A percentile compares a stretch with the other conserved stretches of the same genome.
Conservation (phyloP, 2,329 filamentous ascomycete species). For the Trichophyton benhamiae region DNA sequence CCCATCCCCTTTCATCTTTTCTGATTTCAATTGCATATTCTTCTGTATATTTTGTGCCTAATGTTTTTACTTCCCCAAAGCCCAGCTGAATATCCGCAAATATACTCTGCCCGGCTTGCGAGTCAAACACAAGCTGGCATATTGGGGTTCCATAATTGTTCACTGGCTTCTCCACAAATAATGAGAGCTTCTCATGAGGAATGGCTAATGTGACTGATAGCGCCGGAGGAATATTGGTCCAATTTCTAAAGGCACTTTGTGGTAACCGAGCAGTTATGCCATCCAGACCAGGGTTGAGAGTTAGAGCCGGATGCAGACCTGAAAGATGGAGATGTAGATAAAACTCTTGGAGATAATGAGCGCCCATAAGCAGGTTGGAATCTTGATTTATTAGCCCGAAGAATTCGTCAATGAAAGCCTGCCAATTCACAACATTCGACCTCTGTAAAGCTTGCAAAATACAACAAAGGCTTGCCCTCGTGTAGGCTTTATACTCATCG, state of each 20-base stretch:
- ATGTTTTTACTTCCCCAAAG: slow-evolving; percentile 14
- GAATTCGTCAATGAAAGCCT: slow-evolving; percentile 9
- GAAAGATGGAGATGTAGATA: slow-evolving; percentile 19
- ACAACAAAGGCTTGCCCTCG: slow-evolving; percentile 18
- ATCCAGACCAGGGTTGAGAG: neutral
- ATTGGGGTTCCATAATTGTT: slow-evolving; percentile 10
- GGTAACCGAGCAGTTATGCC: neutral
- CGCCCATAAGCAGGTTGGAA: slow-evolving; percentile 11
- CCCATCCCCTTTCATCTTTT: slow-evolving; percentile 17
- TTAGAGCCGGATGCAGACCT: slow-evolving; percentile 9
- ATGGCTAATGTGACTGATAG: slow-evolving; percentile 9
- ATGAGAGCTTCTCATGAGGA: slow-evolving; percentile 2
- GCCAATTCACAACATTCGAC: slow-evolving; percentile 14
- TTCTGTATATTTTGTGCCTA: slow-evolving; percentile 11
- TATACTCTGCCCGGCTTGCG: slow-evolving; percentile 9
- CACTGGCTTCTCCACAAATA: neutral
- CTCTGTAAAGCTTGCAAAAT: slow-evolving; percentile 18
- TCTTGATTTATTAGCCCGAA: slow-evolving; percentile 13
- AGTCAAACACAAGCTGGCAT: slow-evolving; percentile 13
- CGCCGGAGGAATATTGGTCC: slow-evolving; percentile 1
- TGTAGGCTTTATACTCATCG: slow-evolving; percentile 14
- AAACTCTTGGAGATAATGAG: slow-evolving; percentile 20
- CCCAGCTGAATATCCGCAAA: slow-evolving; percentile 17
- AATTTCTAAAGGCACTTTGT: neutral
- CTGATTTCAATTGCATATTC: slow-evolving; percentile 14